phyloP scores from a whole-genome alignment of 306 rosid species.

The Pachyrhizus erosus region DNA sequence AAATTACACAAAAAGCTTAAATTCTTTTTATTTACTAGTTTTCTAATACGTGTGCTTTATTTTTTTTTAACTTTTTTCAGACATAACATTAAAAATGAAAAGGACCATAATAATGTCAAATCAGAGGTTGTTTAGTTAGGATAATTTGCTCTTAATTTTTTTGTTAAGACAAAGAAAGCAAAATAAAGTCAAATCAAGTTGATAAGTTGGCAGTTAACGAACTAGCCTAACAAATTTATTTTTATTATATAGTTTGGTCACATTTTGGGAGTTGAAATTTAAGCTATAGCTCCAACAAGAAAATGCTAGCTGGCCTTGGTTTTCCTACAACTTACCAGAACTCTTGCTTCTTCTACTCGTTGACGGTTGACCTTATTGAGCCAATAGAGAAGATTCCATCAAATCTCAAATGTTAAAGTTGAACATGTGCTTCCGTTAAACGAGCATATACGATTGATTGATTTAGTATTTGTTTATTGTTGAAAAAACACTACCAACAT shows the following conservation, averaged over 20 bases:
- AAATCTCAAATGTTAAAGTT: not conserved
- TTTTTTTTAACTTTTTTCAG: not conserved
- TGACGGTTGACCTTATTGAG: conserved; percentile 29
- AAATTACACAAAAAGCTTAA: not conserved
- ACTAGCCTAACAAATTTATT: not conserved
- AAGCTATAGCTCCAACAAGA: not conserved
- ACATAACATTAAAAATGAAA: not conserved
- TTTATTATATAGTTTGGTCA: not conserved
- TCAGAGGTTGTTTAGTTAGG: not conserved
- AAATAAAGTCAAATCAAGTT: not conserved
- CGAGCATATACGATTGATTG: not conserved
- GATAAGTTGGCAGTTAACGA: not conserved
- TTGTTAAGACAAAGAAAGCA: not conserved
- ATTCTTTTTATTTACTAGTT: too few relatives aligned
- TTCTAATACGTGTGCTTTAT: not conserved
- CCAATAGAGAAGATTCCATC: not conserved
- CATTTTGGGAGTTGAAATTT: conserved; percentile 1
- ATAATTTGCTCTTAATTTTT: not conserved
- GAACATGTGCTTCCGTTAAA: conserved; percentile 30
- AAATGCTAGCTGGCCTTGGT: not conserved
- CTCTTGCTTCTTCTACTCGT: not conserved
- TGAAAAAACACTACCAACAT: not conserved
- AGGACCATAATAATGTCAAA: not conserved
- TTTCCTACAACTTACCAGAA: not conserved
- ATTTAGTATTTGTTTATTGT: not conserved